Base-by-base conservation (phyloP, 164 flowering plant species). In the Sedum album region DNA sequence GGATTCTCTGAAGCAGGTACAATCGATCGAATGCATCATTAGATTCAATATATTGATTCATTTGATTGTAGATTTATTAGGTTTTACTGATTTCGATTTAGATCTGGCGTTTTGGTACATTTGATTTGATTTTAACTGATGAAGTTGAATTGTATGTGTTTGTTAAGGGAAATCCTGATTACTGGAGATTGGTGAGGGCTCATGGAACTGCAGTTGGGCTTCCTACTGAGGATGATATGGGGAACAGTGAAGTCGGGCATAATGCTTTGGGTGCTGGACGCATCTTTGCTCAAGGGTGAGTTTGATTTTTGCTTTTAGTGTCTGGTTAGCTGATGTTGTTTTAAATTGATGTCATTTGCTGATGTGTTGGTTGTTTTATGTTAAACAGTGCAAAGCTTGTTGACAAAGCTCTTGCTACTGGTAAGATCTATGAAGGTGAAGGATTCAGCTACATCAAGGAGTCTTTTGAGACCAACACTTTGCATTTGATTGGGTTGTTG, bases 401-500 rank as follows among this genome's bases (percentile, higher is more conserved):
- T n/a, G 33, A 25, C 63, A 30, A 25, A 25, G 33, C 28, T n/a
- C 63, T 94, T 77, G 97, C 82, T 21, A 76, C 96, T 68, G 97
- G 97, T 60, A 91, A 91, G 72, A 85, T 94, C 25, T 94, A 72
- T 46, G 91, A 44, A 11, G 48, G 48, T 44, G 48, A 44, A 17
- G 48, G 48, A 44, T 44, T 44, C 17, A 44, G 15, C 48, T 44
- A 44, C 48, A 44, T 44, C 48, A 44, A 44, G 48, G 15, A 44
- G 48, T 44, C 48, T 44, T 44, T 44, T 44, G 48, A 44, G n/a
- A 44, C 48, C 48, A 44, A 44, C 48, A 44, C 48, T 13, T 18
- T 94, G 75, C 98, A 94, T 80, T 88, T 94, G 71, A 89, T 94
- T 79, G 98, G 98, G 25, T 75, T 94, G 60, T 71, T 94, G 79